These are phyloP conservation scores for Salinomyces thailandicus DNA, from an alignment of 2,329 filamentous ascomycete genomes.

Conservation along the genomic window DNA sequence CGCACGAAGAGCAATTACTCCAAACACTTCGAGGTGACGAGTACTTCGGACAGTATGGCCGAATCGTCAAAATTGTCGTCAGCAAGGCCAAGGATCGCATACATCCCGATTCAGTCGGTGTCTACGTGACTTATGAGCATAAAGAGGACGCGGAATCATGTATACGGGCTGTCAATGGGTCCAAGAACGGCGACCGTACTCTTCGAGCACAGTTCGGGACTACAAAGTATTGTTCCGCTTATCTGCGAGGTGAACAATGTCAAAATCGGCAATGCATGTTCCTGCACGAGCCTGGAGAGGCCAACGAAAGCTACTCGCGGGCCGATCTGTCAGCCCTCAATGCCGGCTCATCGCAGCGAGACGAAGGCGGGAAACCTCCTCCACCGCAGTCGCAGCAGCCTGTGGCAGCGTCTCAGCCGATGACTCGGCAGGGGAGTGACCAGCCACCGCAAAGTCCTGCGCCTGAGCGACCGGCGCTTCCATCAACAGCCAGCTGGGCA, in stretches of 20 bases:
- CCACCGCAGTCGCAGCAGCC: slow-evolving; percentile 41
- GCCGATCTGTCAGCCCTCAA: slow-evolving; percentile 94
- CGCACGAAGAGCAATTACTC: slow-evolving; percentile 83
- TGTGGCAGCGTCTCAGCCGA: slow-evolving; percentile 47
- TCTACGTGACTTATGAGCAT: slow-evolving; percentile 94
- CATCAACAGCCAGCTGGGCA: slow-evolving; percentile 90
- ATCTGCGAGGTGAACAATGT: slow-evolving; percentile 86
- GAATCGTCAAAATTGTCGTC: slow-evolving; percentile 97
- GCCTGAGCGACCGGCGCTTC: slow-evolving; percentile 75
- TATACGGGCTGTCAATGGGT: slow-evolving; percentile 86
- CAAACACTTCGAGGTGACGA: slow-evolving; percentile 81
- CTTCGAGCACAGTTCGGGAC: slow-evolving; percentile 73
- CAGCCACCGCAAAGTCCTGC: slow-evolving; percentile 21
- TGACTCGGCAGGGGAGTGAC: slow-evolving; percentile 50
- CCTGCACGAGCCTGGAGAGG: slow-evolving; percentile 93
- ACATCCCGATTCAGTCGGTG: slow-evolving; percentile 75
- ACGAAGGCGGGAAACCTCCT: slow-evolving; percentile 43
- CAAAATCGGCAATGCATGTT: slow-evolving; percentile 98
- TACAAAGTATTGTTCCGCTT: slow-evolving; percentile 97
- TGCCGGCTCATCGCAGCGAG: slow-evolving; percentile 67
- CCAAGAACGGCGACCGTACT: slow-evolving; percentile 76
- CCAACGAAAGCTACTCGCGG: slow-evolving; percentile 90
- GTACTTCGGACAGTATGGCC: slow-evolving; percentile 97
- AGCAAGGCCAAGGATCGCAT: slow-evolving; percentile 79
- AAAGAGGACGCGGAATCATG: slow-evolving; percentile 85